phyloP scores from a whole-genome alignment of 2,329 filamentous ascomycete genomes.

The Talaromyces atroroseus region DNA sequence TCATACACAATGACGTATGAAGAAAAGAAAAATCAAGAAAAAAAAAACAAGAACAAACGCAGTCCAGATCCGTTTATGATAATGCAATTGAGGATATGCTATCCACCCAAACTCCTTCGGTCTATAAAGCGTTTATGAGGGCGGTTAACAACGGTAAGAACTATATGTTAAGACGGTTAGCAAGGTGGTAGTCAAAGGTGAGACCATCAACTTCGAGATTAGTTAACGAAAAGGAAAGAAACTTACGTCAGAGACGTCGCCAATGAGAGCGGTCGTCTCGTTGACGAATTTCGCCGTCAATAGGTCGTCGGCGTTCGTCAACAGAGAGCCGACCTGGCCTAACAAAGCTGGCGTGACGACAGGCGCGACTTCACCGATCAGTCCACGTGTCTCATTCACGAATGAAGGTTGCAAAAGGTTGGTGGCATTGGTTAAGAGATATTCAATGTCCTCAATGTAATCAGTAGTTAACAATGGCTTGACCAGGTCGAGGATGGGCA shows the following conservation, averaged over 20 bases:
- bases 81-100: slow-evolving; percentile 21
- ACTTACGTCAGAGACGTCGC: slow-evolving; percentile 24
- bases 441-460: slow-evolving; percentile 10
- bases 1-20: not conserved
- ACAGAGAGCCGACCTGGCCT: slow-evolving; percentile 19
- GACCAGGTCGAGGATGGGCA: slow-evolving; percentile 3
- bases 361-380: slow-evolving; percentile 21
- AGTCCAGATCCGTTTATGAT: not conserved
- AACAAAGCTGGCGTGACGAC: slow-evolving; percentile 23
- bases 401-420: slow-evolving; percentile 21
- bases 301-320: slow-evolving; percentile 26
- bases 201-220: too few relatives aligned
- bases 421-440: slow-evolving; percentile 16
- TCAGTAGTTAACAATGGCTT: slow-evolving; percentile 9
- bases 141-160: slow-evolving; percentile 26
- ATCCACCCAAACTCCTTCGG: slow-evolving; percentile 11
- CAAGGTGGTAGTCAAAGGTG: not conserved
- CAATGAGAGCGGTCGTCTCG: slow-evolving; percentile 20
- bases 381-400: slow-evolving; percentile 20
- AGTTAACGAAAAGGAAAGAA: not conserved
- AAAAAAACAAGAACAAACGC: not conserved
- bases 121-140: slow-evolving; percentile 26
- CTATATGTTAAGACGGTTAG: slow-evolving; percentile 14
- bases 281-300: slow-evolving; percentile 29
- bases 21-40: not conserved